phyloP scores from a whole-genome alignment of 2,329 filamentous ascomycete species.

The Beauveria australis region DNA sequence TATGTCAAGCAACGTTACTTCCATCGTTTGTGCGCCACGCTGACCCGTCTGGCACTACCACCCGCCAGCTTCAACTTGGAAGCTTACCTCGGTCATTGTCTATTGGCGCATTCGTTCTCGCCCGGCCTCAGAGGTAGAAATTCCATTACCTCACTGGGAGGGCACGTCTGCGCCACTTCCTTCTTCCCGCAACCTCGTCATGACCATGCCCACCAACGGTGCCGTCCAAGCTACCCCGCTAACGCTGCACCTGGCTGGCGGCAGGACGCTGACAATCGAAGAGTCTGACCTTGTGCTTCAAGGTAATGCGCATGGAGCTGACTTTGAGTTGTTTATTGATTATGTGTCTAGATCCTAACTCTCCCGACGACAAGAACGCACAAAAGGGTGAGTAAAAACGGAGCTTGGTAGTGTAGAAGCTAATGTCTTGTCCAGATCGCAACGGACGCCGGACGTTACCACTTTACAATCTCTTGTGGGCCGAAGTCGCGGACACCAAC shows the following conservation, averaged over 20 bases:
- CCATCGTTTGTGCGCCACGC: not conserved
- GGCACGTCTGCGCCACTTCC: not conserved
- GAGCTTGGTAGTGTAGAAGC: not conserved
- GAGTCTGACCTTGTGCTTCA: not conserved
- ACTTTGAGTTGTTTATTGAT: not conserved
- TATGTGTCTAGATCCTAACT: not conserved
- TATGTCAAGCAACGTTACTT: not conserved
- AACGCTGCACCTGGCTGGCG: not conserved
- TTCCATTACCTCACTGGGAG: not conserved
- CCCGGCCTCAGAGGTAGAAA: not conserved
- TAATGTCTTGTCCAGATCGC: conserved; percentile 16
- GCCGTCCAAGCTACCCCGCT: not conserved
- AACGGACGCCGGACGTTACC: conserved; percentile 43
- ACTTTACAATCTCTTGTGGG: conserved; percentile 80
- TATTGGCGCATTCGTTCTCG: not conserved
- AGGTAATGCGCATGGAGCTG: not conserved
- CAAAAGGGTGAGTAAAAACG: not conserved
- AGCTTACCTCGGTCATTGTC: not conserved
- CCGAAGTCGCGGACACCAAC: conserved; percentile 50
- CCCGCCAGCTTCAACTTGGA: not conserved
- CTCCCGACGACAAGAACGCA: not conserved
- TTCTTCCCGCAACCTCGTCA: not conserved
- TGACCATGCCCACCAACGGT: conserved; percentile 3
- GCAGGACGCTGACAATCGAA: not conserved
- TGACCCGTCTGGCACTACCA: not conserved